Base-by-base conservation (phyloP, 2,329 filamentous ascomycete genomes). In the Acarospora socialis region DNA sequence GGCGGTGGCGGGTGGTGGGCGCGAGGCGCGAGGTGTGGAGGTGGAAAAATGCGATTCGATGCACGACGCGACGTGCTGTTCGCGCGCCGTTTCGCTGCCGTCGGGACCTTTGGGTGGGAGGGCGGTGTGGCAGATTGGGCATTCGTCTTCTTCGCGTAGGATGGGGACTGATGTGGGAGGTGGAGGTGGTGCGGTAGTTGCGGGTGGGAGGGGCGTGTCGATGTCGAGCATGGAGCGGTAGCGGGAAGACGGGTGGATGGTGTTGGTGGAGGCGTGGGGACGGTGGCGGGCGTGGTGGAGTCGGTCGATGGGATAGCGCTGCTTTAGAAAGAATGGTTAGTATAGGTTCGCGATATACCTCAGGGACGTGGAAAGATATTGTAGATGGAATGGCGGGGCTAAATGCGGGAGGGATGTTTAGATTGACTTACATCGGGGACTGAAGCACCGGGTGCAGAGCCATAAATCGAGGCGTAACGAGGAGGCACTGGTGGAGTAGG, bases 1-100 rank as follows among this genome's bases (percentile, higher is more conserved):
- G 9, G 37, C 35, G 20, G 24, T 31, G 28, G 35, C 34, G 12
- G 32, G 28, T 20, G 32, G 36, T 17, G 33, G 43, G 20, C 26
- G 30, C 14, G 28, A 20, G 7, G 36, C 16, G 16, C 32, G 20
- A 10, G 34, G 19, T 13, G 29, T 22, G 38, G 42, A 21, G 40
- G 41, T 19, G 35, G 46, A 22, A 28, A 36, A 24, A 32, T 44
- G 28, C 42, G 45, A 33, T n/a, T 54, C 52, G 21, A 61, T 64
- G 39, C 61, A 65, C 4, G 46, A 47, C 4, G 58, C 53, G 10
- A 63, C 54, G 37, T 65, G 61, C 3, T 48, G 50, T 45, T 65
- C 61, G 4, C 59, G 57, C 3, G 46, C 47, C 21, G 51, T 51
- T 35, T 61, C 54, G 12, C 50, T 53, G 14, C 56, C 52, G 30